Percentiles rank a stretch among this genome's conserved stretches.
Conservation (phyloP, 805 yeast genomes). For the Kluyveromyces starmeri region DNA sequence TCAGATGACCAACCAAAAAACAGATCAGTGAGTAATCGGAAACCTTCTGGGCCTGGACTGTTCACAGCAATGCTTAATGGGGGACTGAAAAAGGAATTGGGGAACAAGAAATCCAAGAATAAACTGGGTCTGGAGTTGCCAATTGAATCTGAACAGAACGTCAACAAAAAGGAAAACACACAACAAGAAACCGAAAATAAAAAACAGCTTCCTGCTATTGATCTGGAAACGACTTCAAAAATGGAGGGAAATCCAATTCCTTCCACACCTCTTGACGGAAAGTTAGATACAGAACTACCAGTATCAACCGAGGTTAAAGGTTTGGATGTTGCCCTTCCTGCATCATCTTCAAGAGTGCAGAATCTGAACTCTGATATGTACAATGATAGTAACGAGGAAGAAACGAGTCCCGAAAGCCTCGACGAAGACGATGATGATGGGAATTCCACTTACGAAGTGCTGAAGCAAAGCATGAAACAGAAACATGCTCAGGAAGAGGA, state of each 20-base stretch:
- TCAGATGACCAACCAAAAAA: slow-evolving; percentile 5
- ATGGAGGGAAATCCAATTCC: neutral
- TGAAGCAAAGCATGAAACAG: slow-evolving; percentile 12
- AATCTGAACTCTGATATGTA: slow-evolving; percentile 1
- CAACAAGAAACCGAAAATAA: neutral
- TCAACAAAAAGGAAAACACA: neutral
- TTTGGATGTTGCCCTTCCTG: neutral
- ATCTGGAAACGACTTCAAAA: neutral
- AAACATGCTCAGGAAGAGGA: slow-evolving; percentile 5
- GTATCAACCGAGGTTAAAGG: neutral
- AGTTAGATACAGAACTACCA: neutral
- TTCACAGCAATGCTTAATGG: slow-evolving; percentile 16
- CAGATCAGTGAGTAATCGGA: slow-evolving; percentile 11
- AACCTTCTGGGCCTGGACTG: slow-evolving; percentile 22
- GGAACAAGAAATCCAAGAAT: slow-evolving; percentile 4
- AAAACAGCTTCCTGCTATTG: neutral
- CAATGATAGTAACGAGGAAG: neutral
- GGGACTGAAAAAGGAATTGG: neutral
- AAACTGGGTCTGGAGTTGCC: slow-evolving; percentile 5
- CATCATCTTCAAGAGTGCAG: slow-evolving; percentile 1
- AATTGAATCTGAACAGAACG: slow-evolving; percentile 4
- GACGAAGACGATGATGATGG: slow-evolving; percentile 16
- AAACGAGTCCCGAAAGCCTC: slow-evolving; percentile 5
- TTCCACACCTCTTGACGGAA: neutral
- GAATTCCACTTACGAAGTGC: slow-evolving; percentile 15